These are phyloP conservation scores for Fusarium brevicatenulatum DNA, from an alignment of 2,329 filamentous ascomycete species.

Conservation along the genomic window DNA sequence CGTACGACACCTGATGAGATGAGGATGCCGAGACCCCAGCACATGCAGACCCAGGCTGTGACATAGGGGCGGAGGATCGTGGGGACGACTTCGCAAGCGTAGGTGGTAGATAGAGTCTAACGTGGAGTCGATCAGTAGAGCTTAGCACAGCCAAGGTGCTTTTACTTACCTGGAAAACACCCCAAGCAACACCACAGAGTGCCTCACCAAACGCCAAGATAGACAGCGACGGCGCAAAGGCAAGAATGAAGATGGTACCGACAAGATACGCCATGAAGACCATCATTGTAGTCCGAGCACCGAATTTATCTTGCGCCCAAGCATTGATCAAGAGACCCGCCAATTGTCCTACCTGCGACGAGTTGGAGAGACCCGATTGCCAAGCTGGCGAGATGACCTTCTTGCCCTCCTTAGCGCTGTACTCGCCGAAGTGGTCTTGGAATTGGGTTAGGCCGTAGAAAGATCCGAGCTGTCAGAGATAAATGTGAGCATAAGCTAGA, in stretches of 20 bases:
- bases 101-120: conserved; percentile 54
- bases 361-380: conserved; percentile 59
- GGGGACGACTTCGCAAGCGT: conserved; percentile 55
- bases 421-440: conserved; percentile 21
- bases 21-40: conserved; percentile 55
- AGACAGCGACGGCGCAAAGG: conserved; percentile 49
- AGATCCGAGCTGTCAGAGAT: neutral
- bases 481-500: no score
- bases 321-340: conserved; percentile 56
- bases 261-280: conserved; percentile 30
- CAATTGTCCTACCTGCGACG: conserved; percentile 55
- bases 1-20: conserved; percentile 54
- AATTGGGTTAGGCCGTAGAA: conserved; percentile 33
- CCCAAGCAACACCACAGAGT: conserved; percentile 51
- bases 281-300: conserved; percentile 39
- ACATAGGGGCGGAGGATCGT: conserved; percentile 52
- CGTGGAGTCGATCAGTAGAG: rapidly evolving
- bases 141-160: rapidly evolving
- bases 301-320: conserved; percentile 52
- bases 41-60: conserved; percentile 56
- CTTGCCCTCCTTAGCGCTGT: conserved; percentile 9
- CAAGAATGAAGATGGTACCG: conserved; percentile 21
- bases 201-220: conserved; percentile 50
- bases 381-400: conserved; percentile 56
- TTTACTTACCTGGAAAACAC: conserved; percentile 38